These are phyloP conservation scores for Paraphaeosphaeria minitans DNA, from an alignment of 2,329 filamentous ascomycete genomes.

Conservation along the genomic window DNA sequence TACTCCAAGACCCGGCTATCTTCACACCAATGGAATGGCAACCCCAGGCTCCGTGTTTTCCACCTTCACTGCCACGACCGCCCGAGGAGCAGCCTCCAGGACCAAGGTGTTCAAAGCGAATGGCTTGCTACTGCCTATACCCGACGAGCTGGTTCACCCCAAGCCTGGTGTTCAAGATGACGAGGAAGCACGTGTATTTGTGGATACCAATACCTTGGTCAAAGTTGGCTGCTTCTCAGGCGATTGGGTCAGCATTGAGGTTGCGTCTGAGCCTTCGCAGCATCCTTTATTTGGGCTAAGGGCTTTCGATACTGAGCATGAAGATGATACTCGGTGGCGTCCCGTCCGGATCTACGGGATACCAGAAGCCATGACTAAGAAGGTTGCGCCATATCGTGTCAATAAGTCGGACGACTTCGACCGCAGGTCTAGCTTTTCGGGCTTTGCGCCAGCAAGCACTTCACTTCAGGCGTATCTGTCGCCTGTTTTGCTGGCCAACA, in stretches of 20 bases:
- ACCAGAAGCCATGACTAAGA: constrained; percentile 70
- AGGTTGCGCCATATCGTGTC: constrained; percentile 60
- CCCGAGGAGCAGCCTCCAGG: constrained; percentile 69
- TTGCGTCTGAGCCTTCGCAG: constrained; percentile 71
- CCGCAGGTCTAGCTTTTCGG: constrained; percentile 59
- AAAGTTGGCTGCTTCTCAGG: constrained; percentile 96
- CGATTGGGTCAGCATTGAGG: constrained; percentile 90
- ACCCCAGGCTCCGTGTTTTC: constrained; percentile 91
- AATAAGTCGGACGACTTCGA: constrained; percentile 47
- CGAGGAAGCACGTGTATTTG: constrained; percentile 83
- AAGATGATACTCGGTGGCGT: constrained; percentile 71
- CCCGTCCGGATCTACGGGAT: constrained; percentile 88
- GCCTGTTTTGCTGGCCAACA: constrained; percentile 83
- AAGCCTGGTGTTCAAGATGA: constrained; percentile 85
- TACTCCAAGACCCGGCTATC: constrained; percentile 76
- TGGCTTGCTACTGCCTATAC: constrained; percentile 72
- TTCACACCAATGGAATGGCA: constrained; percentile 73
- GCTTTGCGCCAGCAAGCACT: constrained; percentile 30
- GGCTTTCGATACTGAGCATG: constrained; percentile 67
- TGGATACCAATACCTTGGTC: constrained; percentile 82
- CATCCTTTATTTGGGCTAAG: constrained; percentile 72
- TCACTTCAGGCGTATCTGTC: constrained; percentile 70
- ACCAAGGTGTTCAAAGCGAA: constrained; percentile 86
- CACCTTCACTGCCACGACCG: constrained; percentile 82
- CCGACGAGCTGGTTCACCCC: constrained; percentile 81